Evolutionary conservation across 2,329 filamentous ascomycete genomes (phyloP).

Genomic region (Cordyceps tenuipes): DNA sequence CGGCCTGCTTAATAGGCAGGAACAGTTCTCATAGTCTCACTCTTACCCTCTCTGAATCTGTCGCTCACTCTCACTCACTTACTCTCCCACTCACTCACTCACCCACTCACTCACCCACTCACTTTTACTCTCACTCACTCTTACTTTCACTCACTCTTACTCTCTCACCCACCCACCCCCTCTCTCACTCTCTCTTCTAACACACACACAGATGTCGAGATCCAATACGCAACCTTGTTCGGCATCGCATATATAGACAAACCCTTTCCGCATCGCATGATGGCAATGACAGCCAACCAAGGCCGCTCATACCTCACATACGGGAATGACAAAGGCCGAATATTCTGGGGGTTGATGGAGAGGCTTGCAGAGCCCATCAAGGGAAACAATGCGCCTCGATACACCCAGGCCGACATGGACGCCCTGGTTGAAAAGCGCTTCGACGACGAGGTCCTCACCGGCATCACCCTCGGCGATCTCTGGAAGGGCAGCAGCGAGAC

Average conservation of each 20-base stretch:
- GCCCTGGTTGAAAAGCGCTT: background rate
- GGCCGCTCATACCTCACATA: background rate
- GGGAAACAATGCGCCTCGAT: background rate
- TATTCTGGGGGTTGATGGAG: conserved; percentile 1
- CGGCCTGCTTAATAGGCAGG: too few species aligned
- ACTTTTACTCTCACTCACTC: too few species aligned
- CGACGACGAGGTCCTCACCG: background rate
- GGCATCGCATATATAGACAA: conserved; percentile 4
- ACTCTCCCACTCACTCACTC: too few species aligned
- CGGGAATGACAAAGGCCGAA: background rate
- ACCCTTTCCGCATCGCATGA: background rate
- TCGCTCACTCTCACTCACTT: background rate
- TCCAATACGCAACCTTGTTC: conserved; percentile 1
- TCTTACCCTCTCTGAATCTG: too few species aligned
- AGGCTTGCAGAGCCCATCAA: background rate
- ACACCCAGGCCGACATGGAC: background rate
- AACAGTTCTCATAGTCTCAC: too few species aligned
- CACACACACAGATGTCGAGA: background rate
- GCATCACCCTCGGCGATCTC: conserved; percentile 22
- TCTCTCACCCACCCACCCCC: too few species aligned
- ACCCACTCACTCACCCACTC: too few species aligned
- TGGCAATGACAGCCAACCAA: background rate
- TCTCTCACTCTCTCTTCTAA: too few species aligned
- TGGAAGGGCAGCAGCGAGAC: conserved; percentile 19
- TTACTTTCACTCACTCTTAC: too few species aligned